A percentile compares a stretch with the other conserved stretches of the same genome.
Conservation (phyloP, 805 yeast genomes). For the Starmerella geochares region DNA sequence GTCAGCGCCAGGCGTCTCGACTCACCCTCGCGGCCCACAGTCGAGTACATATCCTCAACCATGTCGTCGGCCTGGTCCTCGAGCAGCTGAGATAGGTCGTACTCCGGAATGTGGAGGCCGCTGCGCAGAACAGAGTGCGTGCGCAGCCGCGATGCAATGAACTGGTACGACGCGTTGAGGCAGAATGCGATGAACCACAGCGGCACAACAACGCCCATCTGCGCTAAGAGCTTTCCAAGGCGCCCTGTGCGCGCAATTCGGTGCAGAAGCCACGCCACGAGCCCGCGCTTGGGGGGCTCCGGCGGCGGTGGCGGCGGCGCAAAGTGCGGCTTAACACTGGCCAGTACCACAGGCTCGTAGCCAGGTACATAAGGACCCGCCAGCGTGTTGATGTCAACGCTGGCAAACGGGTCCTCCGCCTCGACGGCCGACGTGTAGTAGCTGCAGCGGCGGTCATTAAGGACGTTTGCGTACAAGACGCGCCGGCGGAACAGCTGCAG, state of each 20-base stretch:
- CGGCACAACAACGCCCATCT: constrained; percentile 48
- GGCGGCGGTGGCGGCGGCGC: constrained; percentile 1
- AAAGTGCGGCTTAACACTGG: constrained; percentile 20
- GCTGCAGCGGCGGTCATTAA: constrained; percentile 69
- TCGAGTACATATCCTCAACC: constrained; percentile 23
- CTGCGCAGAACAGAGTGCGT: constrained; percentile 3
- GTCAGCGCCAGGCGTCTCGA: constrained; percentile 17
- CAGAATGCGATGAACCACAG: constrained; percentile 53
- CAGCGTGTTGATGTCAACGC: constrained; percentile 9
- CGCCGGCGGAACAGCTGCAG: constrained; percentile 44
- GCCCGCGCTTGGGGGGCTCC: not conserved
- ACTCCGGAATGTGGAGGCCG: constrained; percentile 21
- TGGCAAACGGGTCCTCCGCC: constrained; percentile 19
- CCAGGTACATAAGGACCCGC: constrained; percentile 22
- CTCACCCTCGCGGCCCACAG: constrained; percentile 19
- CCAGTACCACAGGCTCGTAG: constrained; percentile 23
- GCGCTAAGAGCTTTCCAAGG: constrained; percentile 33
- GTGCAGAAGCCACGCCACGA: not conserved
- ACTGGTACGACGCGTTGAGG: constrained; percentile 37
- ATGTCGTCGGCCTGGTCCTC: constrained; percentile 24
- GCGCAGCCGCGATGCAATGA: constrained; percentile 35
- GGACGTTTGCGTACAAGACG: constrained; percentile 61
- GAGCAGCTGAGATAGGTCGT: constrained; percentile 20
- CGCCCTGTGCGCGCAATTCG: not conserved
- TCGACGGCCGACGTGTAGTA: constrained; percentile 78